These are phyloP conservation scores for Acidiella bohemica DNA, from an alignment of 495 filamentous ascomycete genomes.

Conservation along the genomic window DNA sequence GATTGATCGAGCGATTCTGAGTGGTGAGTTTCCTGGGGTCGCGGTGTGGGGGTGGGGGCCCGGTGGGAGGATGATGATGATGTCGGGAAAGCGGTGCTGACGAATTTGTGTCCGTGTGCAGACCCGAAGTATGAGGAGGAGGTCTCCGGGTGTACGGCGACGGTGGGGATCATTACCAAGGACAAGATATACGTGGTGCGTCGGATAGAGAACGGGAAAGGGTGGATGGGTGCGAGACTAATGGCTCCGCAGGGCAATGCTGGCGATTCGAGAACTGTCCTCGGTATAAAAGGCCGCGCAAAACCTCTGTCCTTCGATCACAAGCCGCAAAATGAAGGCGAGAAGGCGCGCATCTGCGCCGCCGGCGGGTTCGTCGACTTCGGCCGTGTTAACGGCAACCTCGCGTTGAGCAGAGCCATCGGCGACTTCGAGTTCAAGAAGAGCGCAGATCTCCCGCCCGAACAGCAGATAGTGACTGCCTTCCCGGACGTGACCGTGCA, in stretches of 20 bases:
- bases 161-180: slow-evolving; percentile 72
- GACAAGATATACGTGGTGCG: slow-evolving; percentile 91
- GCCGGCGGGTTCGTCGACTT: slow-evolving; percentile 98
- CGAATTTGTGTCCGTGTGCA: slow-evolving; percentile 28
- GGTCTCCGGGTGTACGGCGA: slow-evolving; percentile 93
- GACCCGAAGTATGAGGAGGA: slow-evolving; percentile 95
- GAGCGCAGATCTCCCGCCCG: slow-evolving; percentile 86
- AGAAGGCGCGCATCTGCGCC: slow-evolving; percentile 89
- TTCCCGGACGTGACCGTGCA: slow-evolving; percentile 88
- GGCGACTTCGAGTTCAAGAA: slow-evolving; percentile 99
- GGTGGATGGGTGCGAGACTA: slow-evolving; percentile 20
- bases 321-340: slow-evolving; percentile 98
- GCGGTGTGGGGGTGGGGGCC: neutral
- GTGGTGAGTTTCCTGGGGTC: slow-evolving; percentile 44
- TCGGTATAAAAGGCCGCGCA: slow-evolving; percentile 90
- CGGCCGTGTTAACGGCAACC: slow-evolving; percentile 93
- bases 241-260: slow-evolving; percentile 67
- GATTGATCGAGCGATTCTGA: slow-evolving; percentile 88
- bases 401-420: slow-evolving; percentile 93
- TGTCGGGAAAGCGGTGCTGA: slow-evolving; percentile 4
- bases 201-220: slow-evolving; percentile 19
- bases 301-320: slow-evolving; percentile 97
- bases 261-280: slow-evolving; percentile 83
- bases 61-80: neutral
- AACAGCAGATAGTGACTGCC: slow-evolving; percentile 95